Conservation (phyloP, 805 yeast species). For the Tetrapisispora fleetii region DNA sequence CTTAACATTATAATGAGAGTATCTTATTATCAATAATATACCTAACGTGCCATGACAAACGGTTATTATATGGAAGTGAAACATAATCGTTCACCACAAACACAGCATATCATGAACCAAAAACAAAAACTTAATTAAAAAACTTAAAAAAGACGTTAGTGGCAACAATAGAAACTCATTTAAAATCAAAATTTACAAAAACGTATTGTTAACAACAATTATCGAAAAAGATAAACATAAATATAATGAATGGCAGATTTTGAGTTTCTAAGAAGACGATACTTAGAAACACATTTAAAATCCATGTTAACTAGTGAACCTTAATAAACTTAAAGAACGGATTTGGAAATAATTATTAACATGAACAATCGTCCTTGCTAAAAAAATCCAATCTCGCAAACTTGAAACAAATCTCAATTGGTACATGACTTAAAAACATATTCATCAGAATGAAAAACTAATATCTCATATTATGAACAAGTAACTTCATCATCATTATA, state of each 20-base stretch:
- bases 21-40: constrained; percentile 6
- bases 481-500: constrained; percentile 1
- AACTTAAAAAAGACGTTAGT: constrained; percentile 2
- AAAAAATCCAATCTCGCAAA: not conserved
- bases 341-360: not conserved
- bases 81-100: constrained; percentile 13
- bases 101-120: constrained; percentile 18
- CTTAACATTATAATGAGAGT: not conserved
- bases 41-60: constrained; percentile 11
- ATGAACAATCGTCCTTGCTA: not conserved
- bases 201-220: not conserved
- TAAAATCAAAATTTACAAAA: not conserved
- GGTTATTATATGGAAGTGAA: constrained; percentile 26
- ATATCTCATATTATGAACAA: not conserved
- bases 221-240: no score
- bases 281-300: not conserved
- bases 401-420: not conserved
- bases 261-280: not conserved
- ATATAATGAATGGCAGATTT: not conserved
- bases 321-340: not conserved
- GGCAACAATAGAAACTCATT: not conserved
- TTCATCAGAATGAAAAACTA: not conserved
- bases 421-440: not conserved
- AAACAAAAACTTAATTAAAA: constrained; percentile 5
- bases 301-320: not conserved